A percentile compares a stretch with the other conserved stretches of the same genome.
phyloP scores from a whole-genome alignment of 441 rosid species.

The Sinapis alba region DNA sequence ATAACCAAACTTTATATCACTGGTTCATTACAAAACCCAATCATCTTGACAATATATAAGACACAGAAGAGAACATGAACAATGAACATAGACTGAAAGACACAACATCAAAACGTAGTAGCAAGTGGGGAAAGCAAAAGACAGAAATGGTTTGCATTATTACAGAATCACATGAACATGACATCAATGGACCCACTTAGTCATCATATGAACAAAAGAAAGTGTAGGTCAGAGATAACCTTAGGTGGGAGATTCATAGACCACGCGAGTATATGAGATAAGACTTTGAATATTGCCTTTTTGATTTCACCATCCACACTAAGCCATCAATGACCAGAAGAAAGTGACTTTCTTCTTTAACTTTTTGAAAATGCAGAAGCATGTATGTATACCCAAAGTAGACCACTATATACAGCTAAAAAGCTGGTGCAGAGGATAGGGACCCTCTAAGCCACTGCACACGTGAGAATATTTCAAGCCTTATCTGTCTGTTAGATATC shows the following conservation, averaged over 20 bases:
- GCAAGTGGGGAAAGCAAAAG: background rate
- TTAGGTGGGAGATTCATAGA: slow-evolving; percentile 34
- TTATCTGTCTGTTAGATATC: slow-evolving; percentile 34
- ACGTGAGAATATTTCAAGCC: slow-evolving; percentile 40
- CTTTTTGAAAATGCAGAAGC: slow-evolving; percentile 39
- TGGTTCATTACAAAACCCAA: slow-evolving; percentile 10
- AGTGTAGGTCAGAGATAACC: slow-evolving; percentile 39
- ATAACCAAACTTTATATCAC: background rate
- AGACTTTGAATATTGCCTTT: slow-evolving; percentile 33
- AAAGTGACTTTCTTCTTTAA: slow-evolving; percentile 22
- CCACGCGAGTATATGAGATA: slow-evolving; percentile 35
- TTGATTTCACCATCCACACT: slow-evolving; percentile 37
- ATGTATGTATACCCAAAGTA: slow-evolving; percentile 42
- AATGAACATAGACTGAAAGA: slow-evolving; percentile 1
- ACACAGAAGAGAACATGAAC: background rate
- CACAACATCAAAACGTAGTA: background rate
- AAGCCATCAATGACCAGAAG: slow-evolving; percentile 37
- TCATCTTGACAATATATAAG: background rate
- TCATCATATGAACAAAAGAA: slow-evolving; percentile 33
- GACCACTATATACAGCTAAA: slow-evolving; percentile 49
- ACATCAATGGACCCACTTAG: slow-evolving; percentile 37
- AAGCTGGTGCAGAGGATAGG: slow-evolving; percentile 34
- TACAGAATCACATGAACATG: slow-evolving; percentile 29
- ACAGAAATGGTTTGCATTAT: slow-evolving; percentile 25
- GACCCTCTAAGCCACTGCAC: slow-evolving; percentile 46